Percentiles rank a stretch among this genome's conserved stretches.
These are phyloP conservation scores for Pythium myriotylum DNA, from an alignment of 352 stramenopile genomes.

Conservation along the genomic window DNA sequence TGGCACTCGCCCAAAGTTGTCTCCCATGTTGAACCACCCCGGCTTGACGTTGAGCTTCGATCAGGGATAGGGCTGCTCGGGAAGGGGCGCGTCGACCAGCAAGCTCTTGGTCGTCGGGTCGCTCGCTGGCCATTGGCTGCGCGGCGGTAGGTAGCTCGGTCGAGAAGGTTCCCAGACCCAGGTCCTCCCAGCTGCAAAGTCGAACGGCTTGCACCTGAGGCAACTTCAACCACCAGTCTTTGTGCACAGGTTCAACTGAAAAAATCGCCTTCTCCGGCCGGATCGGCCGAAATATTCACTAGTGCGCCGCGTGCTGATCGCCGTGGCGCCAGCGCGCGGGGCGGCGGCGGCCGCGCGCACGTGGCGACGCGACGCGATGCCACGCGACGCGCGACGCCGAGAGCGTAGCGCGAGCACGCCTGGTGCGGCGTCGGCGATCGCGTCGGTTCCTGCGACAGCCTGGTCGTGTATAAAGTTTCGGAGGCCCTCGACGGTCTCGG, in stretches of 20 bases:
- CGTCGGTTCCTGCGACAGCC: no score
- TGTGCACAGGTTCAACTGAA: not conserved
- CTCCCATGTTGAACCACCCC: conserved; percentile 23
- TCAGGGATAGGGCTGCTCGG: conserved; percentile 19
- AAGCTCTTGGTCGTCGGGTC: conserved; percentile 17
- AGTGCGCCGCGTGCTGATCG: not conserved
- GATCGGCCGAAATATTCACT: conserved; percentile 14
- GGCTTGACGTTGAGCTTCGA: conserved; percentile 34
- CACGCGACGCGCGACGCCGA: no score
- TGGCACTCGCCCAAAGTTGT: conserved; percentile 19
- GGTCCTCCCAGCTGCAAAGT: not conserved
- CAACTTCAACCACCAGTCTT: conserved; percentile 22
- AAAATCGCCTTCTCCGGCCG: conserved; percentile 1
- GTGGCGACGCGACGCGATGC: no score
- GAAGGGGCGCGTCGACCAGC: conserved; percentile 16
- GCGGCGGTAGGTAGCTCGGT: conserved; percentile 1
- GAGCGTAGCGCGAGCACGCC: no score
- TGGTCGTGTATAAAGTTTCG: no score
- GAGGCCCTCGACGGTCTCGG: no score
- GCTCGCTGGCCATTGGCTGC: conserved; percentile 13
- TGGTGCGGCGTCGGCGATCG: no score
- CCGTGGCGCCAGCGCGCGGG: no score
- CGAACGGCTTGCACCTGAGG: not conserved
- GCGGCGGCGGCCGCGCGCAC: no score
- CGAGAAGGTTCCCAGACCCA: conserved; percentile 7